Evolutionary conservation across 306 rosid genomes (phyloP), one percentile per base, ranked within the genome.

Genomic region (Gynostemma pentaphyllum): DNA sequence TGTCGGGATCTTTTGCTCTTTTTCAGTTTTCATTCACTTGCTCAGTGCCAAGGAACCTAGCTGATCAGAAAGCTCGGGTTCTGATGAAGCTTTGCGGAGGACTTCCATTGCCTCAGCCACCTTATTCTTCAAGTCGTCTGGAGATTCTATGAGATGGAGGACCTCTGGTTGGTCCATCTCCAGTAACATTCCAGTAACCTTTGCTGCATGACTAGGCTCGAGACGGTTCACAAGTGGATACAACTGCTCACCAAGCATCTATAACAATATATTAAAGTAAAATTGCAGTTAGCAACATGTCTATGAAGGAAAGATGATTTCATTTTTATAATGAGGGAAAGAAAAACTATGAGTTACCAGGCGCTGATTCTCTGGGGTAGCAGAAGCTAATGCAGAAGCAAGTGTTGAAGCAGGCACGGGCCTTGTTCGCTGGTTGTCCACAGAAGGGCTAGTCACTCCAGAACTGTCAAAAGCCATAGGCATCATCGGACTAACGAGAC

Each of bases 91-190:
- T 55, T 80, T 83, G 27, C 9, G 80, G 6, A 91, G 89, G 66
- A 87, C 96, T 59, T 80, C 87, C 86, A 87, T 78, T 37, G 97
- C 97, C 77, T 91, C 96, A 0, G 87, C 82, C 57, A 87, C 95
- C 75, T 91, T 87, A 50, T 37, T 74, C 79, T 91, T 87, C 53
- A 91, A 67, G 63, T 79, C 98, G 36, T 88, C 95, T 0, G 96
- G 95, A 36, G 96, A 80, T 75, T 91, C 98, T 2, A 91, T 82
- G 64, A 87, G 96, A 80, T 91, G 96, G 49, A 91, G 83, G 34
- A 91, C 98, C 80, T 91, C 98, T 0, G 98, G 77, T 63, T 82
- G 96, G 55, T 91, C 98, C 98, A 91, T 91, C 78, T 91, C 98
- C 69, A 91, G 82, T 73, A 85, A 56, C 96, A 88, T 85, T 59